Percentiles rank a stretch among this genome's conserved stretches.
phyloP scores from a whole-genome alignment of 345 rosid genomes.

The Hibiscus mutabilis region DNA sequence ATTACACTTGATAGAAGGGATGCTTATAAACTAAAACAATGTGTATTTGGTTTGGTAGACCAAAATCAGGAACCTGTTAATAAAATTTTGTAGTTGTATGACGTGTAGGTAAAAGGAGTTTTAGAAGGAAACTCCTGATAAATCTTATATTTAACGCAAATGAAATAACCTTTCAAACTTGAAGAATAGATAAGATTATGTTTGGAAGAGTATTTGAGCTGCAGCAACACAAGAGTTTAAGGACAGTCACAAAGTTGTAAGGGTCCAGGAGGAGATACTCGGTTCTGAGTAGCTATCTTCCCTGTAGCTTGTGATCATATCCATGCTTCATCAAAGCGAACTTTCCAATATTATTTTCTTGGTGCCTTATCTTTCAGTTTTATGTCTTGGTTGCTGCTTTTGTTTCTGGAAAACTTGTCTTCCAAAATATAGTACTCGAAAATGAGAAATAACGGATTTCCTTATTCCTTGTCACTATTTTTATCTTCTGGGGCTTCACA shows the following conservation, averaged over 20 bases:
- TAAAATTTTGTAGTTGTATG: neutral
- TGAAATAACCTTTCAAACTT: neutral
- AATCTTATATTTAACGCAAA: neutral
- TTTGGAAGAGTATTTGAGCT: neutral
- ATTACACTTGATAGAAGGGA: no score
- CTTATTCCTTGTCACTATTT: neutral
- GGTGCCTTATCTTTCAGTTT: constrained; percentile 1
- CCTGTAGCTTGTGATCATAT: neutral
- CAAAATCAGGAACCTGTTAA: neutral
- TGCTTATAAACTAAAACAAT: neutral
- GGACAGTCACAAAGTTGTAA: neutral
- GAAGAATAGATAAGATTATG: neutral
- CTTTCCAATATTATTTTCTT: neutral
- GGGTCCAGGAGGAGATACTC: neutral
- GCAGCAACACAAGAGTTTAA: neutral
- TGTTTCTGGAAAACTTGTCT: neutral
- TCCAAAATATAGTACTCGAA: neutral
- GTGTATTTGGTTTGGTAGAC: neutral
- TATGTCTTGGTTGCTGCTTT: neutral
- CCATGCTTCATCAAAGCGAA: neutral
- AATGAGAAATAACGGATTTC: neutral
- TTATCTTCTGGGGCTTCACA: constrained; percentile 16
- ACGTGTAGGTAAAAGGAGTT: neutral
- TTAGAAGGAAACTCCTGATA: neutral
- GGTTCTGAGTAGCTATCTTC: neutral